A percentile compares a stretch with the other conserved stretches of the same genome.
These are phyloP conservation scores for Tylopilus sp. DNA, from an alignment of 1,284 basidiomycete species.

Conservation along the genomic window DNA sequence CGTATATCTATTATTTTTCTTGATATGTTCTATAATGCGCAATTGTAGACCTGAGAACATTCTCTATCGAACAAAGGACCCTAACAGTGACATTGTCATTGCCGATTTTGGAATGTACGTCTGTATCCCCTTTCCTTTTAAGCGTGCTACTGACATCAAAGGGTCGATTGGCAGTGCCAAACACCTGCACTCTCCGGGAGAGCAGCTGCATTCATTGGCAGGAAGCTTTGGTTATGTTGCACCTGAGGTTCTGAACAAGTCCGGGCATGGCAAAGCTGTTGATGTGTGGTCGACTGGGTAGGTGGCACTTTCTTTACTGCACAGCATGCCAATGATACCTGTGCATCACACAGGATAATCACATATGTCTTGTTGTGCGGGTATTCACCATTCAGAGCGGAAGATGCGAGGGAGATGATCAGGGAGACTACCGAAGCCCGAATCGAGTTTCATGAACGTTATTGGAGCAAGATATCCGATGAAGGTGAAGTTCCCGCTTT, in stretches of 20 bases:
- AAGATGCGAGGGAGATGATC: slow-evolving; percentile 74
- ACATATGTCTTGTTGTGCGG: slow-evolving; percentile 92
- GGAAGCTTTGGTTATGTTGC: slow-evolving; percentile 95
- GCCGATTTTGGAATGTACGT: slow-evolving; percentile 95
- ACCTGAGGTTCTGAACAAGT: slow-evolving; percentile 83
- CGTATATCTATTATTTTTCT: slow-evolving; percentile 21
- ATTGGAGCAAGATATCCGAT: slow-evolving; percentile 87
- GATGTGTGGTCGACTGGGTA: slow-evolving; percentile 94
- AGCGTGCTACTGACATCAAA: background rate
- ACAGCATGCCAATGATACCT: background rate
- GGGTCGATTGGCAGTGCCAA: slow-evolving; percentile 61
- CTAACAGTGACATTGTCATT: slow-evolving; percentile 81
- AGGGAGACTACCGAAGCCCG: slow-evolving; percentile 81
- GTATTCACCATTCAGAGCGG: slow-evolving; percentile 90
- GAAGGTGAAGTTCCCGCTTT: slow-evolving; percentile 48
- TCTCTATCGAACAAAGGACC: slow-evolving; percentile 75
- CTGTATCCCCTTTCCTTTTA: background rate
- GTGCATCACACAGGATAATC: slow-evolving; percentile 64
- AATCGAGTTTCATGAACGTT: slow-evolving; percentile 89
- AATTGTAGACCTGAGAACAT: slow-evolving; percentile 87
- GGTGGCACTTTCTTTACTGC: slow-evolving; percentile 23
- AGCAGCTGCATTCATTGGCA: slow-evolving; percentile 79
- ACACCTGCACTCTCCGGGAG: slow-evolving; percentile 75
- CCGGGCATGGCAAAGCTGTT: slow-evolving; percentile 88
- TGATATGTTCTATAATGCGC: background rate